A percentile compares a stretch with the other conserved stretches of the same genome.
These are phyloP conservation scores for Claviceps africana DNA, from an alignment of 2,329 filamentous ascomycete genomes.

Conservation along the genomic window DNA sequence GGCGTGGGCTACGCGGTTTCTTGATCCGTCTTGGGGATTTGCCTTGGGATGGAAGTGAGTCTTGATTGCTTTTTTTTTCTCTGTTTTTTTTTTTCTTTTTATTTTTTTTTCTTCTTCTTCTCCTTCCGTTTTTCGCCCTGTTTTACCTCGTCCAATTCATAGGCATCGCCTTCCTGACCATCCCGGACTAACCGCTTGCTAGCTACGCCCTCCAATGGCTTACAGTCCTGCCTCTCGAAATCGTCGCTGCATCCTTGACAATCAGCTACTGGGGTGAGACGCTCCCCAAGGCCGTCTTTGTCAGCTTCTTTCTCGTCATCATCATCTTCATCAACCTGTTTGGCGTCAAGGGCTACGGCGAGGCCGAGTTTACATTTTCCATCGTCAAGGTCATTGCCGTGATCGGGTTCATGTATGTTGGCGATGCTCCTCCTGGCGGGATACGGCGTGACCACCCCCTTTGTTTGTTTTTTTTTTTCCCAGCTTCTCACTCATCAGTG, in stretches of 20 bases:
- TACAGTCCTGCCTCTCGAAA: slow-evolving; percentile 67
- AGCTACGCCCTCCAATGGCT: slow-evolving; percentile 84
- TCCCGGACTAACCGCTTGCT: not conserved
- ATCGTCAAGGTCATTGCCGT: slow-evolving; percentile 77
- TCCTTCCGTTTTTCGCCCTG: not conserved
- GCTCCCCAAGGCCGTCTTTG: slow-evolving; percentile 59
- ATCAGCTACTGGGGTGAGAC: slow-evolving; percentile 62
- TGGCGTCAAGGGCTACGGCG: slow-evolving; percentile 77
- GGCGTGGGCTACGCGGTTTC: slow-evolving; percentile 78
- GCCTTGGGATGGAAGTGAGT: slow-evolving; percentile 87
- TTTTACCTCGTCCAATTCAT: not conserved
- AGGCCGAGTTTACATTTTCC: slow-evolving; percentile 79
- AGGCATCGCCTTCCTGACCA: not conserved
- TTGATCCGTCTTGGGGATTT: slow-evolving; percentile 90
- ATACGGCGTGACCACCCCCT: too few species aligned
- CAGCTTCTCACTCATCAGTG: too few species aligned
- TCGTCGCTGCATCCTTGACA: slow-evolving; percentile 75
- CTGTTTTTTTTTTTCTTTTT: not conserved
- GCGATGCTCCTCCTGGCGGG: too few species aligned
- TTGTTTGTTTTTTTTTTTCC: too few species aligned
- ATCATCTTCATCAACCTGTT: slow-evolving; percentile 79
- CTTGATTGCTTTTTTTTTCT: not conserved
- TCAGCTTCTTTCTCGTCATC: slow-evolving; percentile 63
- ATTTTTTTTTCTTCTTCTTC: not conserved
- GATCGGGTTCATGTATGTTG: slow-evolving; percentile 68